Conservation (phyloP, 352 stramenopile genomes). For the Globisporangium cylindrosporum region DNA sequence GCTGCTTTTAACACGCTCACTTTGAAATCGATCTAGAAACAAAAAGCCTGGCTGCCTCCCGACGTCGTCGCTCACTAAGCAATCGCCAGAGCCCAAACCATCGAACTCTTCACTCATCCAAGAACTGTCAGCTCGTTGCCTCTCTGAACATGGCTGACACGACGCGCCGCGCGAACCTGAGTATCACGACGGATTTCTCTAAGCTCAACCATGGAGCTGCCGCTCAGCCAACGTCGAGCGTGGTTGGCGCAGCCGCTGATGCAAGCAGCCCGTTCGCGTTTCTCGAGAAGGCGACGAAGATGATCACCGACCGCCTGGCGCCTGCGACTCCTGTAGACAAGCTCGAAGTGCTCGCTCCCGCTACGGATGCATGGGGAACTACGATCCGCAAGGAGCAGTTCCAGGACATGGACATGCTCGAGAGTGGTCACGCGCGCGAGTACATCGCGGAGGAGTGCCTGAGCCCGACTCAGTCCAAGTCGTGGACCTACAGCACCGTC, state of each 20-base stretch:
- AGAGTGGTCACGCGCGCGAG: constrained; percentile 73
- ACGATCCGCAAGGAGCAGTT: constrained; percentile 69
- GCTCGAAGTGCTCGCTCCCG: constrained; percentile 19
- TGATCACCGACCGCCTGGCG: constrained; percentile 39
- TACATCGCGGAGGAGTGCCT: constrained; percentile 84
- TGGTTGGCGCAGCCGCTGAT: constrained; percentile 25
- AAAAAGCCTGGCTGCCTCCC: not conserved
- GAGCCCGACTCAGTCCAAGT: constrained; percentile 71
- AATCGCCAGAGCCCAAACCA: not conserved
- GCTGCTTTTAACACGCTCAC: constrained; percentile 1
- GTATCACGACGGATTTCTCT: constrained; percentile 55
- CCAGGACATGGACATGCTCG: constrained; percentile 86
- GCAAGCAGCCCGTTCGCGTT: constrained; percentile 34
- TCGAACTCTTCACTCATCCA: not conserved
- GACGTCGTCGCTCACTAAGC: not conserved
- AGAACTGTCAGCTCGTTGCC: not conserved
- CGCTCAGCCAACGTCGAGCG: constrained; percentile 2
- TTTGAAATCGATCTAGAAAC: not conserved
- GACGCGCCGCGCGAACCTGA: constrained; percentile 42
- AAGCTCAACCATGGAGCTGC: constrained; percentile 18
- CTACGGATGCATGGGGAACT: constrained; percentile 46
- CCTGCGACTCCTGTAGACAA: constrained; percentile 19
- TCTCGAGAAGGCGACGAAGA: constrained; percentile 58
- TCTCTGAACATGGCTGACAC: constrained; percentile 46
- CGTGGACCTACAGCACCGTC: constrained; percentile 79